These are phyloP conservation scores for Euphorbia pulcherrima DNA, from an alignment of 345 rosid species.

Conservation along the genomic window DNA sequence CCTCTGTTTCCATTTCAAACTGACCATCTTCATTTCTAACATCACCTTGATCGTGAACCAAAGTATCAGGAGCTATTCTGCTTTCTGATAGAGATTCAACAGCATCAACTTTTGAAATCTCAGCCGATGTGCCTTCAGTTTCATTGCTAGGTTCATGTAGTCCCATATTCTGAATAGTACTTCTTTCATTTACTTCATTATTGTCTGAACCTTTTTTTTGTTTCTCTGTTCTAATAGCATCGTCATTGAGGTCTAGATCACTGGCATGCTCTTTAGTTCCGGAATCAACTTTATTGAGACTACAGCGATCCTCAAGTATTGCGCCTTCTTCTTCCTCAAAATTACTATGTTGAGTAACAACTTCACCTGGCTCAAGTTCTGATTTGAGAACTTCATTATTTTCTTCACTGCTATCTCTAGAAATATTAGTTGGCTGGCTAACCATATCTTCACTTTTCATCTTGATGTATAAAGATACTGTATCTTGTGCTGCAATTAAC, in stretches of 20 bases:
- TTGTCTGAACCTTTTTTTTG: neutral
- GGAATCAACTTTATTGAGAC: constrained; percentile 31
- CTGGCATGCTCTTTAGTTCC: constrained; percentile 15
- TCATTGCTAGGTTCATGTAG: constrained; percentile 29
- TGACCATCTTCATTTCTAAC: constrained; percentile 26
- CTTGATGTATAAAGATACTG: neutral
- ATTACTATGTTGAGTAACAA: constrained; percentile 21
- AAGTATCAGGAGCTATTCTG: neutral
- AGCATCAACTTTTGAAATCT: constrained; percentile 38
- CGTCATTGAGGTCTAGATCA: neutral
- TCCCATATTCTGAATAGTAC: constrained; percentile 34
- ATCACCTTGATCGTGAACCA: neutral
- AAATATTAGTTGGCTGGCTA: constrained; percentile 30
- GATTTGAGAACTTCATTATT: constrained; percentile 26
- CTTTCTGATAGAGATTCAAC: constrained; percentile 28
- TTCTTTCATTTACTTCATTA: constrained; percentile 18
- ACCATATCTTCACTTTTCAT: constrained; percentile 54
- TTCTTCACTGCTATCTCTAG: constrained; percentile 35
- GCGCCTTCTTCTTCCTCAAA: constrained; percentile 25
- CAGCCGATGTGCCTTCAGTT: constrained; percentile 28
- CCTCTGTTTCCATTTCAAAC: constrained; percentile 28
- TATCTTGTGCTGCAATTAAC: constrained; percentile 7
- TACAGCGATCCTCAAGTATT: constrained; percentile 33
- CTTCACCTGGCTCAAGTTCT: constrained; percentile 37
- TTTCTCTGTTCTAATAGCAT: neutral